These are phyloP conservation scores for Aureobasidium uvarum DNA, from an alignment of 2,329 filamentous ascomycete genomes.

Conservation along the genomic window DNA sequence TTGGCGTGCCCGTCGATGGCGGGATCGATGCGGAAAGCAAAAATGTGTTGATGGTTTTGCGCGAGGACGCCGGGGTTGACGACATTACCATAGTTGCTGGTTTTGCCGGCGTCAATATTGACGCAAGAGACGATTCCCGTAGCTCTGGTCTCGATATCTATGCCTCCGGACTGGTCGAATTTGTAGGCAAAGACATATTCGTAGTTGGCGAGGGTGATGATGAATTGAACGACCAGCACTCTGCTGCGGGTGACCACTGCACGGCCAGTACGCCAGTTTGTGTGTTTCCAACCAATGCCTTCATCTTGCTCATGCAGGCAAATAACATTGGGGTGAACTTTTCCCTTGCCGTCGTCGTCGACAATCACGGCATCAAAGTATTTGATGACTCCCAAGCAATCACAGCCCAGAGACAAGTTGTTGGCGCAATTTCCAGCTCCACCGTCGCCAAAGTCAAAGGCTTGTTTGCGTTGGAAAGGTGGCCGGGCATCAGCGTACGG, in stretches of 20 bases:
- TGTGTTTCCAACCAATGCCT: conserved; percentile 69
- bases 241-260: conserved; percentile 62
- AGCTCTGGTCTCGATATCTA: conserved; percentile 61
- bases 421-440: conserved; percentile 65
- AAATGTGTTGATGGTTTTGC: conserved; percentile 70
- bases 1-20: conserved; percentile 58
- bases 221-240: conserved; percentile 65
- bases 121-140: conserved; percentile 65
- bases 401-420: conserved; percentile 65
- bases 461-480: conserved; percentile 66
- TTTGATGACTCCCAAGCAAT: conserved; percentile 58
- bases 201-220: conserved; percentile 69
- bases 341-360: conserved; percentile 54
- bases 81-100: conserved; percentile 50
- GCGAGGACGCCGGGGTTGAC: conserved; percentile 64
- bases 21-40: conserved; percentile 63
- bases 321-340: conserved; percentile 57
- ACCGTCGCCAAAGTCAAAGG: conserved; percentile 68
- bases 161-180: conserved; percentile 62
- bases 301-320: conserved; percentile 69
- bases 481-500: conserved; percentile 47
- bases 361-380: conserved; percentile 60
- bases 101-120: conserved; percentile 58
- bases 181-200: conserved; percentile 67
- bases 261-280: conserved; percentile 63